A percentile compares a stretch with the other conserved stretches of the same genome.
Evolutionary conservation across 2,329 filamentous ascomycete genomes (phyloP).

Genomic region (Verticillium zaregamsianum): DNA sequence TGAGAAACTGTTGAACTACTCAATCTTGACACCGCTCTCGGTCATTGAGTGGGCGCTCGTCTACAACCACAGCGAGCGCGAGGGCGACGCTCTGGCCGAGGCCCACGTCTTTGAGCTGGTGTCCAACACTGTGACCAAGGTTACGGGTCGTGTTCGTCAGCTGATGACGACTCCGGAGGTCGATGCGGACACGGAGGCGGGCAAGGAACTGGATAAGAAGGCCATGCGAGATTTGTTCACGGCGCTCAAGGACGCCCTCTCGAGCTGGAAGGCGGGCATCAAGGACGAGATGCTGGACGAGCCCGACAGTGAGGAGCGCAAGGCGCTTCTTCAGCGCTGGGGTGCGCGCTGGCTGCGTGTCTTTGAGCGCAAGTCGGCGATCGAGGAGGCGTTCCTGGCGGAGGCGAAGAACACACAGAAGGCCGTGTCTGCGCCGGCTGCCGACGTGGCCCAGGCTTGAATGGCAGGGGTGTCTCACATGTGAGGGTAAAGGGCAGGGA

Average conservation of each 20-base stretch:
- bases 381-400: slow-evolving; percentile 69
- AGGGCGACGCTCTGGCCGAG: slow-evolving; percentile 65
- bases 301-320: slow-evolving; percentile 54
- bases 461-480: neutral
- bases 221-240: slow-evolving; percentile 78
- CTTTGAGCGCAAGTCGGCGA: slow-evolving; percentile 74
- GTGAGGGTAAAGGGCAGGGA: neutral
- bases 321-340: slow-evolving; percentile 71
- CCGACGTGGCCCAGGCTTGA: neutral
- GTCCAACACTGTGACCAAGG: slow-evolving; percentile 82
- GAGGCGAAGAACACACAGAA: slow-evolving; percentile 25
- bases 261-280: slow-evolving; percentile 66
- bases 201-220: slow-evolving; percentile 63
- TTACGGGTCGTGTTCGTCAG: slow-evolving; percentile 80
- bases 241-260: slow-evolving; percentile 73
- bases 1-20: slow-evolving; percentile 96
- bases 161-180: slow-evolving; percentile 61
- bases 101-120: slow-evolving; percentile 87
- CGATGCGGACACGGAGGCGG: slow-evolving; percentile 53
- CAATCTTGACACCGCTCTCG: slow-evolving; percentile 78
- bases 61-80: slow-evolving; percentile 45
- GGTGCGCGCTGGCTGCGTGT: slow-evolving; percentile 82
- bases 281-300: slow-evolving; percentile 74
- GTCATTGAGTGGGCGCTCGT: slow-evolving; percentile 86
- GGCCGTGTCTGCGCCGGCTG: neutral